Evolutionary conservation across 805 yeast species (phyloP).

Genomic region (Spathaspora boniae): DNA sequence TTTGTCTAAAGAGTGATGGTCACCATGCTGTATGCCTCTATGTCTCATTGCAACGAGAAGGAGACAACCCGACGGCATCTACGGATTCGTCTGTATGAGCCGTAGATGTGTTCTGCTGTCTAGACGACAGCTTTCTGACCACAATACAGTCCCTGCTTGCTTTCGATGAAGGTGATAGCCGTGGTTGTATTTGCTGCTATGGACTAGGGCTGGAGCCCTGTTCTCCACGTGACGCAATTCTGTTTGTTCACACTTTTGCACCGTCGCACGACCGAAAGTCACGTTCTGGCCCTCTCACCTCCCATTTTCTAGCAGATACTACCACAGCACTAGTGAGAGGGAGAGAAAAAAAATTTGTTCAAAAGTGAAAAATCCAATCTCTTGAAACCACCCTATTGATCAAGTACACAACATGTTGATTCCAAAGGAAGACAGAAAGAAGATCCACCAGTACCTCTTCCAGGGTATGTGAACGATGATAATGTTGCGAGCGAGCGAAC

Average conservation of each 20-base stretch:
- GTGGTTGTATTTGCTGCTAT: no score
- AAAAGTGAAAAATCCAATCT: constrained; percentile 1
- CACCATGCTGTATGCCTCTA: neutral
- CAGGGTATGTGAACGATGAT: constrained; percentile 70
- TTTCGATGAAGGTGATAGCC: no score
- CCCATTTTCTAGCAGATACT: neutral
- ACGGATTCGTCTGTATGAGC: neutral
- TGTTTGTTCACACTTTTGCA: neutral
- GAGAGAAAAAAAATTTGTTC: constrained; percentile 1
- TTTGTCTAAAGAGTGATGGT: neutral
- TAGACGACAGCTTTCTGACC: no score
- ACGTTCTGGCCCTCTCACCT: neutral
- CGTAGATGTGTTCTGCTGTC: neutral
- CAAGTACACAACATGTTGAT: constrained; percentile 69
- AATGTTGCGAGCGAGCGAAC: no score
- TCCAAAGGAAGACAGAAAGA: constrained; percentile 99
- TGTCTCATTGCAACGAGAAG: neutral
- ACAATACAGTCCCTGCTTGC: no score
- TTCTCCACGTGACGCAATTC: neutral
- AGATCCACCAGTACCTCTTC: constrained; percentile 98
- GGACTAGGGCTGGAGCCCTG: neutral
- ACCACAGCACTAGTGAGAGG: neutral
- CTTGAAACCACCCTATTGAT: neutral
- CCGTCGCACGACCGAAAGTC: neutral
- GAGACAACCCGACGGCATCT: neutral